Conservation (phyloP, 768 basidiomycete genomes). For the Hericium coralloides region DNA sequence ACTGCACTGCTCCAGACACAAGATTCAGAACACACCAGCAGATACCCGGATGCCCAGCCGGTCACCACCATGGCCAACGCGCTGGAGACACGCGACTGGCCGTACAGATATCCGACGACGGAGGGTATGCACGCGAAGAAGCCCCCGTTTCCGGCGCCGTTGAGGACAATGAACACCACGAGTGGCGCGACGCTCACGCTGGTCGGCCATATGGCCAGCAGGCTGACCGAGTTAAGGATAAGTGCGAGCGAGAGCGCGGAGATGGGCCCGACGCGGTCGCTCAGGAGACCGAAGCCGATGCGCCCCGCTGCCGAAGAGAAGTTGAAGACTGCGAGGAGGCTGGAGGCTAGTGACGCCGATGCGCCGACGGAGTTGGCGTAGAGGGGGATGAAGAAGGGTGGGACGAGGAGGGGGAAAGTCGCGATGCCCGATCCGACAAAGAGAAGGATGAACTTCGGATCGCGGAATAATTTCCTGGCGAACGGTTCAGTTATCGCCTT, state of each 20-base stretch:
- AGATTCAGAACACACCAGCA: constrained; percentile 7
- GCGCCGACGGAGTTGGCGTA: constrained; percentile 23
- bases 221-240: constrained; percentile 21
- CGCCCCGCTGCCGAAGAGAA: constrained; percentile 25
- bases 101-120: constrained; percentile 22
- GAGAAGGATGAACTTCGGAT: constrained; percentile 20
- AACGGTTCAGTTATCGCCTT: not conserved
- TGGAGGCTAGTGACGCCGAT: constrained; percentile 16
- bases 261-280: constrained; percentile 22
- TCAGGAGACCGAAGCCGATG: constrained; percentile 18
- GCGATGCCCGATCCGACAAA: not conserved
- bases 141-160: constrained; percentile 3
- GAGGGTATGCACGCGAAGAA: constrained; percentile 25
- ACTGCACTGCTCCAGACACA: not conserved
- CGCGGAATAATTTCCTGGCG: constrained; percentile 21
- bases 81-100: constrained; percentile 16
- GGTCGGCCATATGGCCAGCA: constrained; percentile 17
- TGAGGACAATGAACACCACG: constrained; percentile 19
- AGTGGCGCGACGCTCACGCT: constrained; percentile 16
- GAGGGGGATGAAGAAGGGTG: constrained; percentile 27
- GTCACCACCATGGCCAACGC: constrained; percentile 25
- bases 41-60: constrained; percentile 21
- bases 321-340: constrained; percentile 25
- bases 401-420: not conserved
- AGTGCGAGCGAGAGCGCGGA: constrained; percentile 20